These are phyloP conservation scores for Phytomonas francai DNA, from an alignment of 208 protist species.

Conservation along the genomic window DNA sequence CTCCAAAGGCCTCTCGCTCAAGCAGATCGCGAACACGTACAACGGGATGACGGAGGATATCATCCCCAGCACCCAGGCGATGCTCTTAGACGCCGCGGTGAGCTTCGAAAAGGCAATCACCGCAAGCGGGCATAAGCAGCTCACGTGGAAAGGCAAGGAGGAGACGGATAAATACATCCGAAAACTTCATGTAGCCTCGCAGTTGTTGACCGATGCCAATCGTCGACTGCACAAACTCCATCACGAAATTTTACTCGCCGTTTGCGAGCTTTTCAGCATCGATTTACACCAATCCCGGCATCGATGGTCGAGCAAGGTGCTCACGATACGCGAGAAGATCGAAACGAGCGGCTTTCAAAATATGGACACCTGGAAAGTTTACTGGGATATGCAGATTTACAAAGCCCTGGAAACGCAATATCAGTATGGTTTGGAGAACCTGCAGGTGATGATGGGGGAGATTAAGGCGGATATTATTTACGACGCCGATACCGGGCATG, in stretches of 20 bases:
- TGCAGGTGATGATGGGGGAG: conserved; percentile 89
- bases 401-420: conserved; percentile 96
- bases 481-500: conserved; percentile 66
- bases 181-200: conserved; percentile 75
- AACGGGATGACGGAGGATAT: conserved; percentile 88
- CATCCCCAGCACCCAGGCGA: conserved; percentile 85
- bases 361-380: conserved; percentile 90
- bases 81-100: conserved; percentile 85
- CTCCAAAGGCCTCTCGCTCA: conserved; percentile 76
- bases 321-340: conserved; percentile 84
- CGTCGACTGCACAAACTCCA: conserved; percentile 91
- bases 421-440: conserved; percentile 85
- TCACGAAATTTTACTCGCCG: conserved; percentile 69
- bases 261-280: conserved; percentile 85
- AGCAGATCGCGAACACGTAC: conserved; percentile 91
- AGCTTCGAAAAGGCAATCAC: conserved; percentile 90
- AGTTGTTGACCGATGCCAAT: conserved; percentile 88
- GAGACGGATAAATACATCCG: conserved; percentile 80
- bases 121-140: conserved; percentile 60
- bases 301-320: conserved; percentile 89
- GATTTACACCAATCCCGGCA: conserved; percentile 90
- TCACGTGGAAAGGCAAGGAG: conserved; percentile 78
- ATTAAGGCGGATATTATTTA: conserved; percentile 91
- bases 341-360: conserved; percentile 78
- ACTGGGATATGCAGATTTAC: conserved; percentile 98